Evolutionary conservation across 148 eudicot genomes (phyloP).

Genomic region (Hydrangea macrophylla): DNA sequence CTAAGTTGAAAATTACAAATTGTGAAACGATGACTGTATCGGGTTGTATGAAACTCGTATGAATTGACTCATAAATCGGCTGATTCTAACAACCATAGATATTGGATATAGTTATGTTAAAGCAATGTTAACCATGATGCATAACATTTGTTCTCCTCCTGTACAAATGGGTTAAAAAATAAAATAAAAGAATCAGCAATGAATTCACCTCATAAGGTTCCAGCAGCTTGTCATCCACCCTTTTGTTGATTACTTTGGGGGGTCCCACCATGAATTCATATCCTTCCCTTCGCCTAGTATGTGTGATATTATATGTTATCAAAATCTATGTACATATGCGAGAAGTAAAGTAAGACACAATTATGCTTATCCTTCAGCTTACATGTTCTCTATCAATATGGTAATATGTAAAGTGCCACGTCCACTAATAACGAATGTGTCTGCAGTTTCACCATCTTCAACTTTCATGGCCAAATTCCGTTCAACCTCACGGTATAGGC

Average conservation of each 20-base stretch:
- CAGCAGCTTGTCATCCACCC: slow-evolving; percentile 58
- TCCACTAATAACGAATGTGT: slow-evolving; percentile 92
- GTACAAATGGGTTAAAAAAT: background rate
- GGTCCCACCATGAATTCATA: slow-evolving; percentile 99
- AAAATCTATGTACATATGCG: too few species aligned
- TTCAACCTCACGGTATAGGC: slow-evolving; percentile 94
- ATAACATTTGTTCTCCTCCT: background rate
- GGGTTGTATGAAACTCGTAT: too few species aligned
- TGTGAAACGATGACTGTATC: too few species aligned
- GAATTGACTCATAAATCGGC: too few species aligned
- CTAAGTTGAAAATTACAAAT: too few species aligned
- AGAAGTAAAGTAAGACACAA: slow-evolving; percentile 6
- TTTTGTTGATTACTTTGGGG: slow-evolving; percentile 93
- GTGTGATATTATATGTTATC: background rate
- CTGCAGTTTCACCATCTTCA: slow-evolving; percentile 97
- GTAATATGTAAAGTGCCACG: slow-evolving; percentile 97
- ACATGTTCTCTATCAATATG: slow-evolving; percentile 97
- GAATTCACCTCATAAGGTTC: slow-evolving; percentile 86
- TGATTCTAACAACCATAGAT: too few species aligned
- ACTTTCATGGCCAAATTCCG: slow-evolving; percentile 98
- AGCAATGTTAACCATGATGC: slow-evolving; percentile 1
- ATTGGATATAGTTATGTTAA: background rate
- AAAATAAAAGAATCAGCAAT: background rate
- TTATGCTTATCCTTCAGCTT: slow-evolving; percentile 22
- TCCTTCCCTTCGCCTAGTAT: slow-evolving; percentile 90